Evolutionary conservation across 2,329 filamentous ascomycete genomes (phyloP).

Genomic region (Pseudogymnoascus sp.): DNA sequence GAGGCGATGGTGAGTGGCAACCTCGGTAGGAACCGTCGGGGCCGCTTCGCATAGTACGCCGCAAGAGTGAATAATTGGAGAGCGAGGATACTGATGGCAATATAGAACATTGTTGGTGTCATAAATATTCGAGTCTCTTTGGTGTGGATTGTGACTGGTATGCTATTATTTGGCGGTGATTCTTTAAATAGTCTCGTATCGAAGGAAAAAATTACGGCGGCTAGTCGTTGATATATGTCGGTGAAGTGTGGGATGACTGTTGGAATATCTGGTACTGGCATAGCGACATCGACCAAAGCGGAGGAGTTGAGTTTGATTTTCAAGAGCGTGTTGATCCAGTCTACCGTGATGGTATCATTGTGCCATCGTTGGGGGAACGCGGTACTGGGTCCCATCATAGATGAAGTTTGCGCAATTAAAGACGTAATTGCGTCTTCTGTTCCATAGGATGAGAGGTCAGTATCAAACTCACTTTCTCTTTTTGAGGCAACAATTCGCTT

Average conservation of each 20-base stretch:
- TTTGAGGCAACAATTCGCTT: too few relatives aligned
- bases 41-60: constrained; percentile 34
- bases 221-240: constrained; percentile 30
- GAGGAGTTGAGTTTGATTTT: constrained; percentile 23
- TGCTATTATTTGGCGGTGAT: constrained; percentile 15
- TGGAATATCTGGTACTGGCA: constrained; percentile 27
- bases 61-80: constrained; percentile 37
- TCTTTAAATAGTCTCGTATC: constrained; percentile 34
- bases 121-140: constrained; percentile 40
- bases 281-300: constrained; percentile 29
- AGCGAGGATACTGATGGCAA: constrained; percentile 36
- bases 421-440: too few relatives aligned
- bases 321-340: constrained; percentile 43
- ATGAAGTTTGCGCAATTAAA: too few relatives aligned
- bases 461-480: too few relatives aligned
- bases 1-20: constrained; percentile 45
- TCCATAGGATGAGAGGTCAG: too few relatives aligned
- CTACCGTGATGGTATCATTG: too few relatives aligned
- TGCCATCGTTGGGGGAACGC: too few relatives aligned
- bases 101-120: constrained; percentile 36
- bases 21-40: constrained; percentile 37
- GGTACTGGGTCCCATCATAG: too few relatives aligned
- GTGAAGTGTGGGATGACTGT: constrained; percentile 20
- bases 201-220: constrained; percentile 35
- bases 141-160: constrained; percentile 9